Evolutionary conservation across 2,329 filamentous ascomycete genomes (phyloP).

Genomic region (Alternaria gaisen): DNA sequence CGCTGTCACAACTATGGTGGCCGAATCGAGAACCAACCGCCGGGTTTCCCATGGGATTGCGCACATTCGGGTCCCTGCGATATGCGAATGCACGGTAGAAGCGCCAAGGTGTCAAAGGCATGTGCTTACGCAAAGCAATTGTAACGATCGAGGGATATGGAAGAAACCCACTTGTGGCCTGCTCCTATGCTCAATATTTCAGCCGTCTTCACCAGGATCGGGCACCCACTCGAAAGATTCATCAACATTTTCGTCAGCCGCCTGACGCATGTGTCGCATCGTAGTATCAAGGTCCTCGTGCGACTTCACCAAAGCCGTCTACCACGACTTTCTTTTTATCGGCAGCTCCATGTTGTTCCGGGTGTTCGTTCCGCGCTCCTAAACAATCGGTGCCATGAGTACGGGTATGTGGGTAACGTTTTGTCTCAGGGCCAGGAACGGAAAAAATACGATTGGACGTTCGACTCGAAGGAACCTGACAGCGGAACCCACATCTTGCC

Average conservation of each 20-base stretch:
- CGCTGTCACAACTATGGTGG: neutral
- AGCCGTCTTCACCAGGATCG: neutral
- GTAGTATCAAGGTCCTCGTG: neutral
- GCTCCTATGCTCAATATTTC: neutral
- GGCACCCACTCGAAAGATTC: neutral
- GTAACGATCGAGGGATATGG: neutral
- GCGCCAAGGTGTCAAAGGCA: neutral
- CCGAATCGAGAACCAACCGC: neutral
- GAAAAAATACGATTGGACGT: constrained; percentile 10
- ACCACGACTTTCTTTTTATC: neutral
- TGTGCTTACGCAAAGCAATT: neutral
- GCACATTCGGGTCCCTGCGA: neutral
- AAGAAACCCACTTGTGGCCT: neutral
- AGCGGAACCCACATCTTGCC: constrained; percentile 10
- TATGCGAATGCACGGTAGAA: neutral
- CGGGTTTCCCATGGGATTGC: neutral
- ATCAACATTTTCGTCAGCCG: neutral
- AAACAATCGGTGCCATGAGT: constrained; percentile 7
- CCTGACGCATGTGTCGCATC: neutral
- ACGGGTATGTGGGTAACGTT: constrained; percentile 2
- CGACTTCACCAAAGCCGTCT: neutral
- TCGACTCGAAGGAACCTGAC: constrained; percentile 12
- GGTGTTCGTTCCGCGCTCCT: constrained; percentile 4
- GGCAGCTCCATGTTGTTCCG: neutral
- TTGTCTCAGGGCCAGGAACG: constrained; percentile 9